Conservation (phyloP, 768 basidiomycete species). For the Pleurotus platypus region DNA sequence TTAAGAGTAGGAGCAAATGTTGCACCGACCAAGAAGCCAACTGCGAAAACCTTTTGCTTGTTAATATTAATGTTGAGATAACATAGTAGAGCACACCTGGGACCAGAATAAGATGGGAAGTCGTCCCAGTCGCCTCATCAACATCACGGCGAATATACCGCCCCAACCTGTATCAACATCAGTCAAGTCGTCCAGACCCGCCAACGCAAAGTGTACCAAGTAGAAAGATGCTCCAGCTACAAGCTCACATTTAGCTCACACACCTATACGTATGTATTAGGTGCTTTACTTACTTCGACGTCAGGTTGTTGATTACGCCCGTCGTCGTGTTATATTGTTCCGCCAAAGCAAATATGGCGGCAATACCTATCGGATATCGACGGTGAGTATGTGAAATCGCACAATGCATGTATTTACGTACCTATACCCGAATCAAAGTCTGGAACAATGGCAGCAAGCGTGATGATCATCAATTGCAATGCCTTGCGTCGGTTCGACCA, state of each 20-base stretch:
- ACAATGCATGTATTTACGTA: conserved; percentile 14
- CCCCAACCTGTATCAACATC: conserved; percentile 43
- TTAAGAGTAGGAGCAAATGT: conserved; percentile 51
- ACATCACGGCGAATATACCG: conserved; percentile 58
- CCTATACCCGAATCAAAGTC: conserved; percentile 69
- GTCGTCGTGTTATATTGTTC: conserved; percentile 50
- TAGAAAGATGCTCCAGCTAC: conserved; percentile 65
- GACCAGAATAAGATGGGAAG: conserved; percentile 73
- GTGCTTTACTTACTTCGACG: conserved; percentile 41
- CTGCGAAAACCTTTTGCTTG: conserved; percentile 40
- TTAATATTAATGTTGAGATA: not conserved
- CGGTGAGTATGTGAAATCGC: not conserved
- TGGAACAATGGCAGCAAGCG: conserved; percentile 61
- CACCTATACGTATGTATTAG: too few species aligned
- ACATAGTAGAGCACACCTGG: conserved; percentile 34
- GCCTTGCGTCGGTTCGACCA: conserved; percentile 54
- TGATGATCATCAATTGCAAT: conserved; percentile 56
- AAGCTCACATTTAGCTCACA: conserved; percentile 6
- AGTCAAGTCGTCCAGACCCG: conserved; percentile 3
- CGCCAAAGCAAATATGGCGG: conserved; percentile 58
- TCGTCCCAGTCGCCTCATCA: conserved; percentile 61
- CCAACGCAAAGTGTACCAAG: conserved; percentile 31
- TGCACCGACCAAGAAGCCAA: conserved; percentile 56
- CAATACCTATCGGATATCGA: conserved; percentile 40
- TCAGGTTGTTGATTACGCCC: conserved; percentile 57